phyloP scores from a whole-genome alignment of 2,329 filamentous ascomycete genomes.

The Hypoxylon rubiginosum region DNA sequence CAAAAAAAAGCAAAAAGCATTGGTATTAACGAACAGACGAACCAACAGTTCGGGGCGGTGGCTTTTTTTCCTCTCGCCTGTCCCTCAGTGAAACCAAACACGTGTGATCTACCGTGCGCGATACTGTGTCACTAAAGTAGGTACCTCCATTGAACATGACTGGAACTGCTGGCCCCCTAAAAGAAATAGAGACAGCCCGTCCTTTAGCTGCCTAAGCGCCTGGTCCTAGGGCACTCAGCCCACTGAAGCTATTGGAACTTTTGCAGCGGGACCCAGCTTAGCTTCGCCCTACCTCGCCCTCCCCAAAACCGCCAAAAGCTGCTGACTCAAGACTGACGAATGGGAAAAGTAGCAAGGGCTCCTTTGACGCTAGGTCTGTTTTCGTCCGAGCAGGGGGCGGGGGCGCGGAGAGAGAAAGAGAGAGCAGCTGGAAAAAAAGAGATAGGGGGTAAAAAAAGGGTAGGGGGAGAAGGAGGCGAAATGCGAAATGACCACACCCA shows the following conservation, averaged over 20 bases:
- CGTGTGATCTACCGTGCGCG: slow-evolving; percentile 13
- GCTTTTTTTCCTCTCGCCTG: slow-evolving; percentile 18
- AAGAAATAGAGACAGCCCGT: not conserved
- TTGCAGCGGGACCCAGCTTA: slow-evolving; percentile 21
- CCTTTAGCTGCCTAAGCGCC: slow-evolving; percentile 22
- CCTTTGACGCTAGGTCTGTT: slow-evolving; percentile 4
- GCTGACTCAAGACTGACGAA: slow-evolving; percentile 14
- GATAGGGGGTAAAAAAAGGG: not conserved
- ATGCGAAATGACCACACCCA: not conserved
- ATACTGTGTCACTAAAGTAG: not conserved
- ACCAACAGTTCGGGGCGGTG: slow-evolving; percentile 34
- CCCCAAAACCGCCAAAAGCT: not conserved
- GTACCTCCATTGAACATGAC: not conserved
- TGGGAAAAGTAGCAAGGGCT: not conserved
- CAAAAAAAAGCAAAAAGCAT: slow-evolving; percentile 20
- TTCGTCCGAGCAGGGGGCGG: slow-evolving; percentile 1
- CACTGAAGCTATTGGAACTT: slow-evolving; percentile 15
- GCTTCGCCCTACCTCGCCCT: slow-evolving; percentile 2
- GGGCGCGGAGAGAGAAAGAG: not conserved
- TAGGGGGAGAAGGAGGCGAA: not conserved
- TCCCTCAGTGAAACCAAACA: slow-evolving; percentile 25
- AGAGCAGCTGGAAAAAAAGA: not conserved
- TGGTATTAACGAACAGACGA: slow-evolving; percentile 17
- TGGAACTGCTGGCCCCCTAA: not conserved
- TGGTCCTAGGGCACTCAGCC: slow-evolving; percentile 7